phyloP scores from a whole-genome alignment of 441 rosid genomes.

The Gossypium lobatum region DNA sequence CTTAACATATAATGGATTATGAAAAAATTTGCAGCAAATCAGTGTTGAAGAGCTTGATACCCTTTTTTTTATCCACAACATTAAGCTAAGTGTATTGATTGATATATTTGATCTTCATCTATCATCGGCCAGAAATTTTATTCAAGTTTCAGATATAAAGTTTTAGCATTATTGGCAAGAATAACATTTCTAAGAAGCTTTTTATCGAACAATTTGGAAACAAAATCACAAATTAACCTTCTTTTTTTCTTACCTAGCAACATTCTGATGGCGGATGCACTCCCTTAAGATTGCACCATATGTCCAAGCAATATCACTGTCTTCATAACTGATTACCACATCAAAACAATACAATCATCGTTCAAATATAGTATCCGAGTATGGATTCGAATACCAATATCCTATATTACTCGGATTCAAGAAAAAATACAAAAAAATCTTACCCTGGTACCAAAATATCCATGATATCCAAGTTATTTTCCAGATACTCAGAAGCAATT shows the following conservation, averaged over 20 bases:
- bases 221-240: background rate
- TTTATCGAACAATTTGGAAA: background rate
- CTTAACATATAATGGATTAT: background rate
- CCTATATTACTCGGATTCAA: background rate
- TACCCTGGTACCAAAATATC: constrained; percentile 45
- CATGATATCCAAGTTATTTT: constrained; percentile 45
- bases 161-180: no score
- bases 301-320: constrained; percentile 40
- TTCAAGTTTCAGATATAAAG: background rate
- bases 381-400: background rate
- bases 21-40: background rate
- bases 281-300: constrained; percentile 57
- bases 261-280: constrained; percentile 61
- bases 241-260: constrained; percentile 31
- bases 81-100: background rate
- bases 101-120: background rate
- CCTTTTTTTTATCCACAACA: no score
- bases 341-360: background rate
- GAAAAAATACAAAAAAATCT: background rate
- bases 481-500: constrained; percentile 54
- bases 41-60: background rate
- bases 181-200: background rate
- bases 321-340: constrained; percentile 27
- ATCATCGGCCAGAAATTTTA: background rate
- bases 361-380: background rate